Conservation (phyloP, 805 yeast genomes). For the Nakazawaea ambrosiae region DNA sequence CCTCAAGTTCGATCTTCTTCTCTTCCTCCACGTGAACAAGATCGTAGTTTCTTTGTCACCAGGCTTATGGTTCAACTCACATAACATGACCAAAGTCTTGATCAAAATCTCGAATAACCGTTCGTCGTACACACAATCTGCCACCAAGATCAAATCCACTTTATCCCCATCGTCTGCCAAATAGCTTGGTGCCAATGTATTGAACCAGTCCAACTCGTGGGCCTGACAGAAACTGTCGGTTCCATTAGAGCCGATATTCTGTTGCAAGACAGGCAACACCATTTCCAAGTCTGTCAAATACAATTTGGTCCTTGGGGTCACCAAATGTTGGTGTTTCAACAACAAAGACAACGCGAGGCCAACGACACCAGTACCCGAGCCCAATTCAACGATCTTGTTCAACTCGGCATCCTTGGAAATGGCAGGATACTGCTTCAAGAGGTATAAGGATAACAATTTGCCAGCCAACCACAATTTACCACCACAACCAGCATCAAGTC, state of each 20-base stretch:
- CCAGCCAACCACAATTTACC: conserved; percentile 61
- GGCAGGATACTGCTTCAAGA: conserved; percentile 22
- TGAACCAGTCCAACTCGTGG: conserved; percentile 39
- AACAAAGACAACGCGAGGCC: conserved; percentile 32
- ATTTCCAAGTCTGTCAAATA: conserved; percentile 43
- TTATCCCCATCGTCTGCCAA: conserved; percentile 17
- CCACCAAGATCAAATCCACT: conserved; percentile 45
- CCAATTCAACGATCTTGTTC: conserved; percentile 37
- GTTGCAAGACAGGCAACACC: conserved; percentile 39
- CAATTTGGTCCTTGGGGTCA: conserved; percentile 24
- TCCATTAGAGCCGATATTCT: conserved; percentile 35
- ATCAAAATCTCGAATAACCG: conserved; percentile 45
- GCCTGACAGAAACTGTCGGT: conserved; percentile 31
- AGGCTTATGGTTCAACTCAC: conserved; percentile 15
- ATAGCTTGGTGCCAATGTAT: conserved; percentile 29
- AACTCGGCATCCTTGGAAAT: conserved; percentile 16
- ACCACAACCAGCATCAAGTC: conserved; percentile 50
- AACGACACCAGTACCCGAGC: conserved; percentile 54
- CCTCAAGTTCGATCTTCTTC: conserved; percentile 32
- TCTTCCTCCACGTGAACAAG: conserved; percentile 45
- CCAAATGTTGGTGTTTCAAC: conserved; percentile 12
- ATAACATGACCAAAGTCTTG: conserved; percentile 38
- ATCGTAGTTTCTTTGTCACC: conserved; percentile 31
- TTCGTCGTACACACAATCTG: conserved; percentile 55
- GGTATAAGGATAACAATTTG: conserved; percentile 40